Evolutionary conservation across 164 flowering plant species (phyloP), one percentile per base, ranked within the genome.

Genomic region (Magnolia kwangsiensis): DNA sequence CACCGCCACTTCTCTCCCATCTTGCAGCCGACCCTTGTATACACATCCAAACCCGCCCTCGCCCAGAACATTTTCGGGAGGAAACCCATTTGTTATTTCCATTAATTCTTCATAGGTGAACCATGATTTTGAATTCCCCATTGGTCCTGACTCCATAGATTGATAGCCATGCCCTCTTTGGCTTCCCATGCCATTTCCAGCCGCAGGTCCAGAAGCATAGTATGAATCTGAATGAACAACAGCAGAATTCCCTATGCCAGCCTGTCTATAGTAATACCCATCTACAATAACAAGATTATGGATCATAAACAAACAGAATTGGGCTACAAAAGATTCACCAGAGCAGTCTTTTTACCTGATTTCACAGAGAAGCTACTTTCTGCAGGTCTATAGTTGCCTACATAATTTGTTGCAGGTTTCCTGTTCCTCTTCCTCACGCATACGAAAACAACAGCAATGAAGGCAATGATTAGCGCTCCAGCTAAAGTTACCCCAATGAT

Each of bases 31-130:
- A 29, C 89, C 93, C 77, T 86, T 85, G 80, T 82, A 86, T 55
- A 90, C 93, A 78, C 85, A 82, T 59, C 93, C 91, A 78, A 90
- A 90, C 20, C 93, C 93, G 71, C 93, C 93, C 78, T 86, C 86
- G 20, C 93, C 93, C 0, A 87, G 21, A 51, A 90, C 51, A 58
- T 86, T 87, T 76, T 86, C 80, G 1, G 70, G 81, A 20, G 89
- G 63, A 76, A 90, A 90, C 8, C 88, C 90, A 59, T 74, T 69
- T 8, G 90, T 90, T 66, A 85, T 83, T 72, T 87, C 85, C 87
- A 81, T 83, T 71, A 88, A 8, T 71, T 88, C 90, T 74, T 90
- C 88, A 61, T 89, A 90, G 72, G 71, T 82, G 81, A 88, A 90
- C 24, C 61, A 71, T 37, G 76, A 71, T 72, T 83, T 81, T 4